phyloP scores from a whole-genome alignment of 768 basidiomycete genomes.

The Suillus paluster region DNA sequence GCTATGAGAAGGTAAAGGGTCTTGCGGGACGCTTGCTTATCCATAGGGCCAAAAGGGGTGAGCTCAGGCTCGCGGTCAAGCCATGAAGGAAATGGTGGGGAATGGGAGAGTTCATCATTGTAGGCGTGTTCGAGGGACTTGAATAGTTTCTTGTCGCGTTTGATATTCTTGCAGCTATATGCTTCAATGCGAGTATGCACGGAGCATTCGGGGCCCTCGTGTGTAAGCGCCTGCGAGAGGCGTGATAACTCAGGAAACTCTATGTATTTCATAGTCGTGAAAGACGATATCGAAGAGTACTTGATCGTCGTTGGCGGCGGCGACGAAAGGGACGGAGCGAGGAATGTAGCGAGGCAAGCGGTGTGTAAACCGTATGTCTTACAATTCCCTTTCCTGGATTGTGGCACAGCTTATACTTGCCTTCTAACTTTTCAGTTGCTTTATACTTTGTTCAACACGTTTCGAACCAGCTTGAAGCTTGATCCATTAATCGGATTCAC shows the following conservation, averaged over 20 bases:
- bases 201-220: conserved; percentile 85
- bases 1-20: conserved; percentile 96
- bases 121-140: conserved; percentile 90
- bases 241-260: conserved; percentile 79
- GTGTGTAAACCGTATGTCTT: conserved; percentile 15
- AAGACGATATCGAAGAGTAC: background rate
- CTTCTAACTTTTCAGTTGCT: too few relatives aligned
- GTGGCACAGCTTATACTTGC: conserved; percentile 26
- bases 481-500: too few relatives aligned
- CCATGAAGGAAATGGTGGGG: conserved; percentile 85
- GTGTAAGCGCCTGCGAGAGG: conserved; percentile 78
- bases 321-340: background rate
- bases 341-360: conserved; percentile 3
- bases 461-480: too few relatives aligned
- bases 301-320: conserved; percentile 1
- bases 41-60: conserved; percentile 91
- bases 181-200: conserved; percentile 95
- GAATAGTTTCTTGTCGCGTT: conserved; percentile 96
- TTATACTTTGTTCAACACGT: too few relatives aligned
- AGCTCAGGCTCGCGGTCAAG: conserved; percentile 72
- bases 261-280: conserved; percentile 79
- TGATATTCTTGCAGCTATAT: conserved; percentile 97
- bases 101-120: conserved; percentile 73
- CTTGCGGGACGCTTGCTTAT: conserved; percentile 83
- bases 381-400: conserved; percentile 16